Base-by-base conservation (phyloP, 768 basidiomycete species). In the Hypholoma fasciculare region DNA sequence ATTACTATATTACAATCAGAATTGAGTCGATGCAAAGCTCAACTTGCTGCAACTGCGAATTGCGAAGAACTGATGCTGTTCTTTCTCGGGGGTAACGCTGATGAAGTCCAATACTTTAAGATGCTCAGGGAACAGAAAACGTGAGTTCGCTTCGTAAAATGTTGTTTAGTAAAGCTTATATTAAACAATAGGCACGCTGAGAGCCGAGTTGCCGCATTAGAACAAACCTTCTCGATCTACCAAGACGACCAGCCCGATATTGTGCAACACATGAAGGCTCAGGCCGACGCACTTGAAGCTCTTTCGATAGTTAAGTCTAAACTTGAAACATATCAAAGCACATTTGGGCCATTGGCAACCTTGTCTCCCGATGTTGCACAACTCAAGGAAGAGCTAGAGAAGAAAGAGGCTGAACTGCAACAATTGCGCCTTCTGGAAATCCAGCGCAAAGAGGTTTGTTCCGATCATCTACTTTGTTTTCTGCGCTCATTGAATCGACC, bases 11-110 rank as follows among this genome's bases (percentile, higher is more conserved):
- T 96, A 23, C 76, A 85, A 60, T 88, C 88, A 1, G 94, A 98
- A 69, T 74, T 90, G 11, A 79, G 76, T 42, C 81, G 94, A 20
- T 77, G 89, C 61, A 92, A 89, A 70, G 80, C 88, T 14, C 82
- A 83, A 30, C 75, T 96, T n/a, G 94, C 91, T 17, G 92, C 92
- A 0, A 74, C 85, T 26, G 77, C 82, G 1, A 86, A 88, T 6
- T 81, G 89, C 20, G 84, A 86, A 59, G 89, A 93, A 49, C 76
- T 94, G 36, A 78, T 95, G 71, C 73, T 74, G 4, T 92, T 93
- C 69, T 80, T 96, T 61, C 74, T 86, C 53, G 77, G 77, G 46
- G 84, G 80, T 17, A 77, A 82, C 44, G 73, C 79, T 5, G 82
- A 84, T 16, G 80, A 86, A 56, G 66, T 70, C 1, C 71, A 76